phyloP scores from a whole-genome alignment of 108 stramenopile species.

The Stephanodiscus triporus region DNA sequence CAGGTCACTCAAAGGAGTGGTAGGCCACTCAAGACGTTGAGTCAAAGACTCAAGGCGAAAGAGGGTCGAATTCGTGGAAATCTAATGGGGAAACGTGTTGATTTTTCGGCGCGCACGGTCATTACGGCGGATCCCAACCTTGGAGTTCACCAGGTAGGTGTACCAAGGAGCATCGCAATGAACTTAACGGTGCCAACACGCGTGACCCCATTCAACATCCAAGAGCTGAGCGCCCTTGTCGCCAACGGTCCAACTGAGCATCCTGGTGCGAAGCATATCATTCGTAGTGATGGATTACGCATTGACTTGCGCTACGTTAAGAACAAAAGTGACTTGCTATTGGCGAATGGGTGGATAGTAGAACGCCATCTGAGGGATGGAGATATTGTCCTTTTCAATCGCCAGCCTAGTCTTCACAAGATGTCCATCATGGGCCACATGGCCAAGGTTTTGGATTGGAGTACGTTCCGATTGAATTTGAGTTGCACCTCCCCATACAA shows the following conservation, averaged over 20 bases:
- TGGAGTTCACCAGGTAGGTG: slow-evolving; percentile 99
- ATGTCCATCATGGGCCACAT: slow-evolving; percentile 99
- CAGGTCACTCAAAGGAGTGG: slow-evolving; percentile 95
- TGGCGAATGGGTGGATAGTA: slow-evolving; percentile 96
- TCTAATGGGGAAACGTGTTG: slow-evolving; percentile 99
- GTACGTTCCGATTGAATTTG: slow-evolving; percentile 98
- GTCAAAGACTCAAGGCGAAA: slow-evolving; percentile 96
- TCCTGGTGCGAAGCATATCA: slow-evolving; percentile 98
- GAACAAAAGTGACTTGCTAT: slow-evolving; percentile 89
- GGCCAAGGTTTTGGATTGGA: slow-evolving; percentile 98
- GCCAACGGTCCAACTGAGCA: slow-evolving; percentile 94
- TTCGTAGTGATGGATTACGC: slow-evolving; percentile 92
- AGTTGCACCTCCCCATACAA: slow-evolving; percentile 99
- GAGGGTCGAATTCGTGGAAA: slow-evolving; percentile 99
- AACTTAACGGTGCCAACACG: slow-evolving; percentile 97
- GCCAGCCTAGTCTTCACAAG: slow-evolving; percentile 99
- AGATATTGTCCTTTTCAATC: slow-evolving; percentile 98
- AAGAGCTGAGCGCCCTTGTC: slow-evolving; percentile 85
- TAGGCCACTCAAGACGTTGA: slow-evolving; percentile 96
- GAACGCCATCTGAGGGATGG: slow-evolving; percentile 97
- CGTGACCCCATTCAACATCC: slow-evolving; percentile 95
- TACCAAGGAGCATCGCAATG: slow-evolving; percentile 95
- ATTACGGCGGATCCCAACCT: slow-evolving; percentile 99
- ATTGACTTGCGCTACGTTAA: slow-evolving; percentile 95
- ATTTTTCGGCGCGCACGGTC: slow-evolving; percentile 98